Base-by-base conservation (phyloP, 495 filamentous ascomycete species). In the Cryomyces minteri region DNA sequence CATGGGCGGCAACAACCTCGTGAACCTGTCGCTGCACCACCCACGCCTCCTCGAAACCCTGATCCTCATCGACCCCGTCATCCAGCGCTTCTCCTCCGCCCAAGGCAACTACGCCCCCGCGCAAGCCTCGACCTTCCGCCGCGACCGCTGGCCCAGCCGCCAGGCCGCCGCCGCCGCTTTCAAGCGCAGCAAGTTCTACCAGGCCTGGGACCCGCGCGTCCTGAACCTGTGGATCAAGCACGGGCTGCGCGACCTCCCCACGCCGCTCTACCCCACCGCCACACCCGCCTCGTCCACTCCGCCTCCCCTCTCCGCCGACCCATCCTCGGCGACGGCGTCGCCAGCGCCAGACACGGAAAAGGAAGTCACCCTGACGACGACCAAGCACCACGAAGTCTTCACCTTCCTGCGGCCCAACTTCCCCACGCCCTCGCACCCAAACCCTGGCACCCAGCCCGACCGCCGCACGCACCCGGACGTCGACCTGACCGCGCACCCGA, bases 41-140 rank as follows among this genome's bases (percentile, higher is more conserved):
- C 84, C 87, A 8, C 74, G 84, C 4, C 71, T 94, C 8, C 67
- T 93, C 47, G 67, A 74, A 41, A 72, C 74, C 1, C 54, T 92
- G 2, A 66, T 88, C 31, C 69, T 87, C 4, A 58, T 92, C 1
- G 86, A 94, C 58, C 84, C 86, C 4, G 72, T 80, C 34, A 70
- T 85, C 46, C 73, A 80, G 50, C 9, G 8, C 9, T 9, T 38
- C 48, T 43, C 9, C 6, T 45, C 5, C 28, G 36, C 4, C 32
- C 40, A 28, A 31, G 12, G 31, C 6, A 7, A 30, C 14, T 33
- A 25, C 31, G 32, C 14, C 38, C 39, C 8, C 25, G 28, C 4
- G 31, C 39, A 39, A 29, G 46, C 14, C 8, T 32, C 29, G 7
- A 43, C 50, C n/a, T 8, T 39, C 6, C 38, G 55, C 12, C 32